A percentile compares a stretch with the other conserved stretches of the same genome.
These are phyloP conservation scores for Malassezia obtusa DNA, from an alignment of 1,284 basidiomycete species.

Conservation along the genomic window DNA sequence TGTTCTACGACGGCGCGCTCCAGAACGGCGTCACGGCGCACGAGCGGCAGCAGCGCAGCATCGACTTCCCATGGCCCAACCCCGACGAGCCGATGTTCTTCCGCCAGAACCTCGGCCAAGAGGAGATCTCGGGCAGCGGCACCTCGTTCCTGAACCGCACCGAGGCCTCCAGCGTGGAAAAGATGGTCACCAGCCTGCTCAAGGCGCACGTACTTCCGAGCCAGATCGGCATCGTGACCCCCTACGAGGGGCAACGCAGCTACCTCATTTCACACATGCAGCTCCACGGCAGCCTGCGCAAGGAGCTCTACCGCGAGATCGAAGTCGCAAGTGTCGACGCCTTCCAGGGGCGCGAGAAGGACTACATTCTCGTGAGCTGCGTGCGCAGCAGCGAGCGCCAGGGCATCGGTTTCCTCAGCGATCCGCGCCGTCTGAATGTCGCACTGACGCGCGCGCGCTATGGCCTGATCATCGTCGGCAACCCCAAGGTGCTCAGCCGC, in stretches of 20 bases:
- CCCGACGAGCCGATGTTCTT: constrained; percentile 99
- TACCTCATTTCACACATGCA: constrained; percentile 99
- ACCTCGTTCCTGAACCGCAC: constrained; percentile 98
- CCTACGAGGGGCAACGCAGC: constrained; percentile 97
- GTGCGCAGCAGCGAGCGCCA: constrained; percentile 99
- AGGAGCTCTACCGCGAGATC: constrained; percentile 97
- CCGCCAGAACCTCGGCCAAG: constrained; percentile 96
- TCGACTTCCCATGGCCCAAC: constrained; percentile 97
- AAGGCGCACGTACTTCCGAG: constrained; percentile 88
- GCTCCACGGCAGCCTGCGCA: constrained; percentile 92
- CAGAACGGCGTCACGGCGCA: constrained; percentile 99
- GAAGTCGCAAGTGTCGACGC: constrained; percentile 98
- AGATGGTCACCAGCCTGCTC: constrained; percentile 99
- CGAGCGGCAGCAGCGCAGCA: constrained; percentile 87
- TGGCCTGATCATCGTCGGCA: constrained; percentile 92
- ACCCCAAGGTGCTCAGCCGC: constrained; percentile 97
- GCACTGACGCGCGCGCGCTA: constrained; percentile 95
- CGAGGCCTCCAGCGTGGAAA: constrained; percentile 96
- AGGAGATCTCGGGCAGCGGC: constrained; percentile 95
- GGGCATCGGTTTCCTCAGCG: constrained; percentile 97
- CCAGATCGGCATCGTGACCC: constrained; percentile 97
- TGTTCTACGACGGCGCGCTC: constrained; percentile 98
- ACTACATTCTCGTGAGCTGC: constrained; percentile 97
- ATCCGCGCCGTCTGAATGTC: constrained; percentile 90
- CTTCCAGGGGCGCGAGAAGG: constrained; percentile 98